Evolutionary conservation across 2,329 filamentous ascomycete genomes (phyloP).

Genomic region (Bipolaris bicolor): DNA sequence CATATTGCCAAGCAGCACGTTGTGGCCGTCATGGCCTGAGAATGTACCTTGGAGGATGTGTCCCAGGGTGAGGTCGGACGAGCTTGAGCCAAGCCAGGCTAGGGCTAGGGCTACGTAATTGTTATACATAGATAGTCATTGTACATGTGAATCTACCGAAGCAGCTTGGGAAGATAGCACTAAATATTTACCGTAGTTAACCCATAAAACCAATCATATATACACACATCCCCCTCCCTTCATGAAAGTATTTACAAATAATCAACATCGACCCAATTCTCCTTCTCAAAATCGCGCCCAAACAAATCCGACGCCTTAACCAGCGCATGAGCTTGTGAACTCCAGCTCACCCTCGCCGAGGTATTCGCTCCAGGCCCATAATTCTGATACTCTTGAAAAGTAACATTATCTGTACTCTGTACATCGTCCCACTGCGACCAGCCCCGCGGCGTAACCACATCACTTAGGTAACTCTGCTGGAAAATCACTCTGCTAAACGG

Average conservation of each 20-base stretch:
- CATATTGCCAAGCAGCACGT: slow-evolving; percentile 3
- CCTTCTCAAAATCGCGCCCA: slow-evolving; percentile 20
- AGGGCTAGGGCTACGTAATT: too few species aligned
- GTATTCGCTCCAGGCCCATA: slow-evolving; percentile 20
- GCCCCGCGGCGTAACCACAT: slow-evolving; percentile 63
- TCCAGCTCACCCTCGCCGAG: slow-evolving; percentile 13
- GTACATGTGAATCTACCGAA: too few species aligned
- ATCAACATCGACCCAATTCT: slow-evolving; percentile 24
- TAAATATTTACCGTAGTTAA: not conserved
- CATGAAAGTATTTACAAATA: slow-evolving; percentile 8
- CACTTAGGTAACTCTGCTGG: slow-evolving; percentile 57
- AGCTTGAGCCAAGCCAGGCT: not conserved
- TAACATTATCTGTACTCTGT: slow-evolving; percentile 23
- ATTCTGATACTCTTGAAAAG: slow-evolving; percentile 28
- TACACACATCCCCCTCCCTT: too few species aligned
- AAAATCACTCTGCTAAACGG: slow-evolving; percentile 56
- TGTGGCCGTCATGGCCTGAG: slow-evolving; percentile 14
- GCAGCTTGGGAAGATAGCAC: not conserved
- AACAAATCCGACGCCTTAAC: slow-evolving; percentile 19
- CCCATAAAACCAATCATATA: not conserved
- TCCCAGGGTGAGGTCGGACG: not conserved
- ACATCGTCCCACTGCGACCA: slow-evolving; percentile 52
- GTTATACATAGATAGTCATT: too few species aligned
- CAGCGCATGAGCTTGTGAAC: slow-evolving; percentile 10
- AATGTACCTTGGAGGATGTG: slow-evolving; percentile 7